Evolutionary conservation across 495 filamentous ascomycete genomes (phyloP), one percentile per base, ranked within the genome.

Genomic region (Jackrogersella multiformis): DNA sequence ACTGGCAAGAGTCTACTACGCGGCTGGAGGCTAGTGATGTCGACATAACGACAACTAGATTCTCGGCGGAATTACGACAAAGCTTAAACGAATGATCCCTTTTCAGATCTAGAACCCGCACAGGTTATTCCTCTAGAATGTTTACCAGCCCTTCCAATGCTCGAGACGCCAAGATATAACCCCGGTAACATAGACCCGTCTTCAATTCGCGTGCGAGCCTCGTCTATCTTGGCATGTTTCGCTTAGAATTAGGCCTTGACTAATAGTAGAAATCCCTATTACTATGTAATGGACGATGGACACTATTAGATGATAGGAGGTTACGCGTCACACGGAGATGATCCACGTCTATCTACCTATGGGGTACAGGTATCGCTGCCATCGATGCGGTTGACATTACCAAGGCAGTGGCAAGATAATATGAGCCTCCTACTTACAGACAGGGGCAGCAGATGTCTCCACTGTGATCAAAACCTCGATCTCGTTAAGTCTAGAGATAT

Each of bases 151-250:
- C 24, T 46, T 58, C 30, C 16, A 7, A 59, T 32, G 36, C 39
- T 24, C 32, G 18, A 52, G 21, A 52, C 59, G 59, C 59, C 58
- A 64, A 68, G 66, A n/a, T 54, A 42, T 52, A 18, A 41, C 59
- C 58, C 62, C 38, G 38, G 57, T 21, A 24, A 21, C 45, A 20
- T 26, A 52, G 26, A 18, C 26, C 32, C 41, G 28, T 58, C 57
- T 39, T 52, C 44, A 53, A 55, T 10, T 49, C 34, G 39, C 45
- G 55, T 58, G 23, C 30, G 1, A 62, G 45, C 30, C 39, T 55
- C 41, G 36, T 36, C 24, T 15, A 68, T 20, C 66, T 68, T 68
- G 66, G 66, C 66, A 64, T n/a, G 66, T 68, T 68, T 68, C 66
- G 66, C 66, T 64, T 58, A 24, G 13, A 36, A 18, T 26, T 53